Conservation (phyloP, 768 basidiomycete genomes). For the Lyophyllum shimeji region DNA sequence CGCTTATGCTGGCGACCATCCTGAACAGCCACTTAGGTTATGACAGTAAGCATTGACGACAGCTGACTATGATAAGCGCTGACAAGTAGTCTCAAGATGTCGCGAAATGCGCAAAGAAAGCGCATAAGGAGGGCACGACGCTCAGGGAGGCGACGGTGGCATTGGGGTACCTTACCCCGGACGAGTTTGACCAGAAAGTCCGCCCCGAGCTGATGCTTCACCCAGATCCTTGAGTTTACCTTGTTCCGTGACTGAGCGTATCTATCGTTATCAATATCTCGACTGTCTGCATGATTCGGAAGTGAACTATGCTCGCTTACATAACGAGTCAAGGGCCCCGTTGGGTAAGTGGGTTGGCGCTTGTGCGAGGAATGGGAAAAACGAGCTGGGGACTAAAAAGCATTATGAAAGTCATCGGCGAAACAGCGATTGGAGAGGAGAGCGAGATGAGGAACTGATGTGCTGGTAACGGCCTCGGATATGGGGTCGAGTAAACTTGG, state of each 20-base stretch:
- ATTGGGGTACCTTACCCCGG: constrained; percentile 80
- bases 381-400: constrained; percentile 9
- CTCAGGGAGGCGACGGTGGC: constrained; percentile 92
- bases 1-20: constrained; percentile 97
- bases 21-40: constrained; percentile 95
- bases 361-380: constrained; percentile 2
- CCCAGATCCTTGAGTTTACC: constrained; percentile 40
- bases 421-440: constrained; percentile 19
- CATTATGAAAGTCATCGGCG: constrained; percentile 19
- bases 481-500: constrained; percentile 5
- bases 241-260: constrained; percentile 2
- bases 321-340: constrained; percentile 8
- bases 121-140: constrained; percentile 98
- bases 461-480: constrained; percentile 8
- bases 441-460: neutral
- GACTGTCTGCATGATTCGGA: constrained; percentile 9
- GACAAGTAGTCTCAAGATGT: constrained; percentile 61
- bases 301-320: constrained; percentile 12
- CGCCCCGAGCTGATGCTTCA: constrained; percentile 89
- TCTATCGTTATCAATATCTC: neutral
- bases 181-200: constrained; percentile 95
- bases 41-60: constrained; percentile 68
- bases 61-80: constrained; percentile 12
- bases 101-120: constrained; percentile 98
- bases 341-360: neutral